Evolutionary conservation across 305 asterid species (phyloP), one percentile per base, ranked within the genome.

Genomic region (Ilex paraguariensis): DNA sequence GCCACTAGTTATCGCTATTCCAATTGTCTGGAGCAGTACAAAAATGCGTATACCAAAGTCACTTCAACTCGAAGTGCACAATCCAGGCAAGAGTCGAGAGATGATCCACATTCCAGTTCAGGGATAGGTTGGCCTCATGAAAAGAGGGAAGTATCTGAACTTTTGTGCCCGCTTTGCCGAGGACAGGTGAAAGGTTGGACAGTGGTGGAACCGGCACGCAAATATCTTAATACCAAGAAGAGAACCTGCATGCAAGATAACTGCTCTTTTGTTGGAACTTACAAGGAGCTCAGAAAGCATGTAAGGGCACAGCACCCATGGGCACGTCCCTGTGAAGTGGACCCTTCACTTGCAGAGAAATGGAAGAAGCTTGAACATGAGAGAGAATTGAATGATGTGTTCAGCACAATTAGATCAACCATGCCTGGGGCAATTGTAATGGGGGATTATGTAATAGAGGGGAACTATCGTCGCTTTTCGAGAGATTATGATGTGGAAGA

Each of bases 171-270:
- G 0, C 90, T 89, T 39, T 89, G 96, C 62, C 88, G 95, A 13
- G 90, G 96, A 16, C 86, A 76, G 77, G 95, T 88, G 16, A 82
- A 84, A 71, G 95, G 95, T n/a, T 89, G 90, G 95, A 81, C 93
- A 0, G 82, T 82, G 77, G 90, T 82, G 49, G 88, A 82, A 56
- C 75, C 84, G 5, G 95, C 95, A 2, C 87, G 96, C 14, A 72
- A 70, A 42, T 79, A 73, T 77, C 81, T 89, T 15, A 79, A 89
- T 52, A 55, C 73, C 13, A 89, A 84, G 82, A 84, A 82, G 59
- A 71, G 96, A 13, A 65, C 73, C n/a, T 89, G 96, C 74, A 82
- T 74, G 86, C 86, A 86, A 57, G 87, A 82, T 14, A 71, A 77
- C 17, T 89, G 96, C 82, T 74, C 82, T 11, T 84, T 82, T 61